phyloP scores from a whole-genome alignment of 2,329 filamentous ascomycete genomes.

The Colletotrichum caudatum region DNA sequence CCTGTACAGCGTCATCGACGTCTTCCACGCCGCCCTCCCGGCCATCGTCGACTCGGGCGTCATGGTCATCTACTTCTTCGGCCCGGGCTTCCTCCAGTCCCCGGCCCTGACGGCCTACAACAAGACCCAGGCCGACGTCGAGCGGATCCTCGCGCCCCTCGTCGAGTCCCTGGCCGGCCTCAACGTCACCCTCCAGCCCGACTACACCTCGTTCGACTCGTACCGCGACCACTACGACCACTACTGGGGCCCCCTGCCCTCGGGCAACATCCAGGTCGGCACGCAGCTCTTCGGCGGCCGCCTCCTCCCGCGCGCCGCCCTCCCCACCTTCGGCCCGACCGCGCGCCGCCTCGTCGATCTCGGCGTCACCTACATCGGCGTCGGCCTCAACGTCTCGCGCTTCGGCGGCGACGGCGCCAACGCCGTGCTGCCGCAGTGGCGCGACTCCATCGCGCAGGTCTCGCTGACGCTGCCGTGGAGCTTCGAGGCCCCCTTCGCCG shows the following conservation, averaged over 20 bases:
- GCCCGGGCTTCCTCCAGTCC: constrained; percentile 46
- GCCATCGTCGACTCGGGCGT: constrained; percentile 36
- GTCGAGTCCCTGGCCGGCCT: constrained; percentile 45
- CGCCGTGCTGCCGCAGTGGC: constrained; percentile 57
- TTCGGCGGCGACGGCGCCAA: constrained; percentile 44
- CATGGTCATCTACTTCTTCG: constrained; percentile 48
- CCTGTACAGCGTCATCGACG: constrained; percentile 49
- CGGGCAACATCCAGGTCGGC: constrained; percentile 47
- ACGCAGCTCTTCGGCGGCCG: constrained; percentile 50
- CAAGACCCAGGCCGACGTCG: constrained; percentile 54
- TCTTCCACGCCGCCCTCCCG: constrained; percentile 38
- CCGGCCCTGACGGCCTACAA: constrained; percentile 57
- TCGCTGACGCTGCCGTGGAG: constrained; percentile 44
- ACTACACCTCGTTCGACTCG: constrained; percentile 49
- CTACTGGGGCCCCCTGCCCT: constrained; percentile 43
- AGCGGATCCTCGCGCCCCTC: constrained; percentile 57
- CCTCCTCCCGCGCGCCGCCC: constrained; percentile 48
- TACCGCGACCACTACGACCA: constrained; percentile 44
- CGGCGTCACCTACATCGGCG: constrained; percentile 37
- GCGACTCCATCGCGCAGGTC: constrained; percentile 50
- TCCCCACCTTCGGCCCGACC: constrained; percentile 32
- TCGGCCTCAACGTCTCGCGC: constrained; percentile 37
- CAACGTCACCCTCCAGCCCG: constrained; percentile 46
- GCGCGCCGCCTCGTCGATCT: constrained; percentile 30
- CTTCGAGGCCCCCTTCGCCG: constrained; percentile 30